Base-by-base conservation (phyloP, 2,329 filamentous ascomycete genomes). In the Shiraia sp. region DNA sequence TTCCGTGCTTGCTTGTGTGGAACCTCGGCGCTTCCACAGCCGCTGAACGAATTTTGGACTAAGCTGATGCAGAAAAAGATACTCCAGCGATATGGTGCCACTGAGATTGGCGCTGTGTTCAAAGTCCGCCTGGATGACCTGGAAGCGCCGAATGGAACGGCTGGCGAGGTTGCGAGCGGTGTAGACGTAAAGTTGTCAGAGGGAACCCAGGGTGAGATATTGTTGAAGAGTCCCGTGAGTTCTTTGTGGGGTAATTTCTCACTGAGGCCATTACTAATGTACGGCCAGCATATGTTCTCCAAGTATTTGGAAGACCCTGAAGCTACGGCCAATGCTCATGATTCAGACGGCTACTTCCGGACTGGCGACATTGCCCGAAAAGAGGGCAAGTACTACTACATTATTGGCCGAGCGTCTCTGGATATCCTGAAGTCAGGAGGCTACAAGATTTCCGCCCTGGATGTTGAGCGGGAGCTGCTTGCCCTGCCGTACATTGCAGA, bases 351-450 rank as follows among this genome's bases (percentile, higher is more conserved):
- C 8, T 78, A 74, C 65, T 78, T 76, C 55, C 73, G 72, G 48
- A 78, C 75, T 0, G 75, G 75, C 8, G 75, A 78, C 27, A 61
- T 69, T 31, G 61, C 60, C 10, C 55, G 71, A 10, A 58, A 57
- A 45, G 67, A 73, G 42, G 70, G 66, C 45, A 73, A 47, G 57
- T 77, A 63, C 45, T 80, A 79, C 53, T 80, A 68, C 26, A 80
- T 81, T 38, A 67, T 79, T 38, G 78, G 78, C 7, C 71, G 77
- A 9, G 76, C 74, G 8, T 76, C 73, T 13, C 69, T 78, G 6
- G 77, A 80, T 47, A 70, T 81, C 23, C 79, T 81, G 57, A 80
- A 81, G 48, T 75, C 74, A 1, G 77, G 78, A 12, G 78, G 78
- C 0, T 80, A 79, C 51, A 80, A 80, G 59, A 75, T 80, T 25